Percentiles rank a stretch among this genome's conserved stretches.
phyloP scores from a whole-genome alignment of 2,329 filamentous ascomycete genomes.

The Eutypa lata region DNA sequence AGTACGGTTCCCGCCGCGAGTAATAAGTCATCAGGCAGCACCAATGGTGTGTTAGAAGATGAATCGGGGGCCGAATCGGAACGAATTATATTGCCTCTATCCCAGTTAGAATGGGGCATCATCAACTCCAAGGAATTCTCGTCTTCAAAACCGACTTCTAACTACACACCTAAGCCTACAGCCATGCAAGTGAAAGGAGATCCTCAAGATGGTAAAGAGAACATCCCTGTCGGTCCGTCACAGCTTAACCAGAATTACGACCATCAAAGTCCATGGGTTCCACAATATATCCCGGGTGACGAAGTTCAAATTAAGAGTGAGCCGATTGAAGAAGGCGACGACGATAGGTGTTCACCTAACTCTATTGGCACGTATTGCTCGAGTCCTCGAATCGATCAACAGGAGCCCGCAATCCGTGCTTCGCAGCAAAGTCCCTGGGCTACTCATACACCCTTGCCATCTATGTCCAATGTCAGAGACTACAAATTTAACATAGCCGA shows the following conservation, averaged over 20 bases:
- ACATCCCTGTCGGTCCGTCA: background rate
- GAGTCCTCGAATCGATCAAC: slow-evolving; percentile 6
- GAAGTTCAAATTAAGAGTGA: slow-evolving; percentile 11
- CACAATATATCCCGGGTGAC: slow-evolving; percentile 6
- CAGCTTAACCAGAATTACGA: slow-evolving; percentile 1
- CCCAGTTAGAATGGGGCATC: slow-evolving; percentile 13
- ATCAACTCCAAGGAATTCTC: slow-evolving; percentile 1
- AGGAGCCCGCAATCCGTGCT: slow-evolving; percentile 12
- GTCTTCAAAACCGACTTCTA: background rate
- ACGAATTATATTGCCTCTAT: slow-evolving; percentile 9
- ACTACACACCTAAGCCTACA: background rate
- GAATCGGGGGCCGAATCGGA: slow-evolving; percentile 8
- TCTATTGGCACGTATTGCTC: slow-evolving; percentile 1
- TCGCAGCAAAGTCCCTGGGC: slow-evolving; percentile 31
- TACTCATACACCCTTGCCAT: slow-evolving; percentile 6
- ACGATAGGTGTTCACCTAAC: background rate
- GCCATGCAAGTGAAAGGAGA: slow-evolving; percentile 3
- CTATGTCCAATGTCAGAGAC: background rate
- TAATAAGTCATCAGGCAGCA: background rate
- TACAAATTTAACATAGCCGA: background rate
- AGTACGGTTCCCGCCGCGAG: background rate
- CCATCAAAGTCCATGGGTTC: slow-evolving; percentile 26
- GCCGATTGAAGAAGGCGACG: slow-evolving; percentile 5
- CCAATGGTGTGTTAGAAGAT: background rate
- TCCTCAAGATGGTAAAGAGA: background rate